A percentile compares a stretch with the other conserved stretches of the same genome.
These are phyloP conservation scores for Hansenula sp. DNA, from an alignment of 1,139 yeast genomes.

Conservation along the genomic window DNA sequence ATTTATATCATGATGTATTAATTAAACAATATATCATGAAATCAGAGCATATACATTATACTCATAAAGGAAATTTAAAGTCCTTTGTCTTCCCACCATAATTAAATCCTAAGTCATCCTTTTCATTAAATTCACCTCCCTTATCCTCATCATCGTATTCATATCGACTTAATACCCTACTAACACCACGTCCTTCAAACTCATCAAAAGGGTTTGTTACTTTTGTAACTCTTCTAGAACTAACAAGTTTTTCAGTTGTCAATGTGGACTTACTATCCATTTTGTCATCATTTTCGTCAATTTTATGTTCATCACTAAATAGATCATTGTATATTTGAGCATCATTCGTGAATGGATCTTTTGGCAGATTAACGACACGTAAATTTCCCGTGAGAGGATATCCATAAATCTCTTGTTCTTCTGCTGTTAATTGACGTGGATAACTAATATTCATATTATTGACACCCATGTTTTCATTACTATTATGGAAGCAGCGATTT, in stretches of 20 bases:
- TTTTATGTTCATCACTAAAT: background rate
- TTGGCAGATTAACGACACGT: background rate
- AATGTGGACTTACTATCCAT: background rate
- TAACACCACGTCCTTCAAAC: background rate
- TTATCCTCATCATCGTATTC: background rate
- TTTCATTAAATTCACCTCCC: too few relatives aligned
- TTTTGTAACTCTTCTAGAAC: too few relatives aligned
- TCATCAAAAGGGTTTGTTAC: background rate
- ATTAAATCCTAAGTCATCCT: background rate
- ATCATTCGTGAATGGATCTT: constrained; percentile 1
- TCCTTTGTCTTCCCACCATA: too few relatives aligned
- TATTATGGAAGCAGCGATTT: too few relatives aligned
- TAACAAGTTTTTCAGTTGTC: background rate
- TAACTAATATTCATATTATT: too few relatives aligned
- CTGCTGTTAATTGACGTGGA: constrained; percentile 8
- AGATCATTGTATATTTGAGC: background rate
- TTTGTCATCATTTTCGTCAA: too few relatives aligned
- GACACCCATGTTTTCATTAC: too few relatives aligned
- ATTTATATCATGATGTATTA: too few relatives aligned
- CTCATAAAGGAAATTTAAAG: too few relatives aligned
- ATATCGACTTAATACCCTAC: background rate
- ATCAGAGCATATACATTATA: too few relatives aligned
- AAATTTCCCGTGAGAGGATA: constrained; percentile 6
- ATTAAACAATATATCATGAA: too few relatives aligned
- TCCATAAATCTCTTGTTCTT: constrained; percentile 7